Evolutionary conservation across 495 filamentous ascomycete species (phyloP), one percentile per base, ranked within the genome.

Genomic region (Aspergillus nidulans): DNA sequence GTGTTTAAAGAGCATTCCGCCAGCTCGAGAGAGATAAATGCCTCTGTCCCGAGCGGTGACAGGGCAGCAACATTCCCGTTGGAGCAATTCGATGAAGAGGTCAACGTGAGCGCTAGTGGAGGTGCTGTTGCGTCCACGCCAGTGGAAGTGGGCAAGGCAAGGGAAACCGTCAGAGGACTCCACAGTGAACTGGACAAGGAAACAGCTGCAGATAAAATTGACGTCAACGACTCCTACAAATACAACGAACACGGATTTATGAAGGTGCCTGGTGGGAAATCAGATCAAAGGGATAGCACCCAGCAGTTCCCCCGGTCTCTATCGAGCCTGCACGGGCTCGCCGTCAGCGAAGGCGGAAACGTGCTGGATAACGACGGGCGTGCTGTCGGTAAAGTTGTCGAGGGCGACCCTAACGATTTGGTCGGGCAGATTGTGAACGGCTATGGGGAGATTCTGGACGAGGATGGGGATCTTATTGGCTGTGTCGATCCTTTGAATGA

Each of bases 361-460:
- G 32, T 59, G 15, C 23, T 39, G 3, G 28, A 24, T n/a, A 1
- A 20, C 0, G 26, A 43, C 1, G 57, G 57, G 0, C 24, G 40
- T 3, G 9, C 40, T 0, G 36, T 60, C 25, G 57, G 51, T n/a
- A 20, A 65, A 53, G 39, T 55, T 30, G 13, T 62, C 25, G 53
- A 72, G 53, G 49, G 64, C 50, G 46, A 63, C 32, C 49, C 52
- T 5, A 58, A 59, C 0, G 65, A 64, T 7, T 39, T 72, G 8
- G 42, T 63, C 7, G 65, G 69, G 16, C 45, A 64, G 61, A 69
- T 59, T 12, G 63, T 77, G 47, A 74, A 74, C 49, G 76, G 77
- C 32, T 65, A 75, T 7, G 75, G 75, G 21, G 75, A 75, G 51
- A 69, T 76, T 30, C 60, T 73, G 1, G 70, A 72, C 46, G 68